phyloP scores from a whole-genome alignment of 208 protist genomes.

The Leptomonas seymouri region DNA sequence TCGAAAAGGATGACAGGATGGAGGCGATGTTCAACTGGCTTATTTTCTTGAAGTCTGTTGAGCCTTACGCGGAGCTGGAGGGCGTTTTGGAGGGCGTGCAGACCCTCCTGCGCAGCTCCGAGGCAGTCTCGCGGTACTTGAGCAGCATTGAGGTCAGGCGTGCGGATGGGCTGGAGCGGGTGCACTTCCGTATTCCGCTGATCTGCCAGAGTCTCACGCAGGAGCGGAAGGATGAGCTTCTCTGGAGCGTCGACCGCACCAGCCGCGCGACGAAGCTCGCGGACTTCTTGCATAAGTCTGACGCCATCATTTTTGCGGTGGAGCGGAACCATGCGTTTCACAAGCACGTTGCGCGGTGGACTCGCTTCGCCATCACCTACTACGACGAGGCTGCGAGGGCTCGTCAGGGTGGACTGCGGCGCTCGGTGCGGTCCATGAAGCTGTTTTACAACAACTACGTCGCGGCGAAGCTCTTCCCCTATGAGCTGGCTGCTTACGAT shows the following conservation, averaged over 20 bases:
- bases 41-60: slow-evolving; percentile 62
- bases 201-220: slow-evolving; percentile 69
- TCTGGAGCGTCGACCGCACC: slow-evolving; percentile 79
- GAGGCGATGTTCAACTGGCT: slow-evolving; percentile 84
- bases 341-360: slow-evolving; percentile 42
- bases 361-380: slow-evolving; percentile 39
- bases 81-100: slow-evolving; percentile 48
- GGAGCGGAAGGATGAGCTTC: slow-evolving; percentile 64
- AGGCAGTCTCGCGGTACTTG: slow-evolving; percentile 43
- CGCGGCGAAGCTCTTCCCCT: slow-evolving; percentile 47
- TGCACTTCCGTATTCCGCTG: slow-evolving; percentile 85
- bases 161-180: slow-evolving; percentile 68
- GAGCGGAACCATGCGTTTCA: slow-evolving; percentile 65
- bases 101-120: slow-evolving; percentile 44
- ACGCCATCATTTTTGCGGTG: slow-evolving; percentile 86
- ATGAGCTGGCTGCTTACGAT: slow-evolving; percentile 61
- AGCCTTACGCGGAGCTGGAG: slow-evolving; percentile 43
- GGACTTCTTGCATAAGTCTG: slow-evolving; percentile 80
- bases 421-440: slow-evolving; percentile 17
- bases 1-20: slow-evolving; percentile 48
- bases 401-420: slow-evolving; percentile 1
- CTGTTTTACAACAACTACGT: slow-evolving; percentile 62
- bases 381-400: slow-evolving; percentile 3
- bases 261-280: slow-evolving; percentile 76
- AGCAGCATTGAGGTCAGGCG: slow-evolving; percentile 82